Evolutionary conservation across 176 grass and related monocot genomes (phyloP).

Genomic region (Aegilops umbellulata): DNA sequence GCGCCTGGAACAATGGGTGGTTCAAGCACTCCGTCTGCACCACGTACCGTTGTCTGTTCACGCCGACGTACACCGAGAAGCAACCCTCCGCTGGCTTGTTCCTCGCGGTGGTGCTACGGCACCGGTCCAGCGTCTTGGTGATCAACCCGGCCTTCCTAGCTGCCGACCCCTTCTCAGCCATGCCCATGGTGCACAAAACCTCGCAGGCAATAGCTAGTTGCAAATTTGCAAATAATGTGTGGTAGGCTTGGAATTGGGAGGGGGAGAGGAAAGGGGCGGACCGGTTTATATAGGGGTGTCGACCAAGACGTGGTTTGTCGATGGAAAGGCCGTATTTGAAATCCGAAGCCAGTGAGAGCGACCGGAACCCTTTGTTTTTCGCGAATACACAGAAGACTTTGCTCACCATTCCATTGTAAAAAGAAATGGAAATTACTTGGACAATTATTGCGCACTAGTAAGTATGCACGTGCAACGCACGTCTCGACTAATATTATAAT

Average conservation of each 20-base stretch:
- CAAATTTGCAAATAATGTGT: background rate
- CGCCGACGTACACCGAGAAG: slow-evolving; percentile 48
- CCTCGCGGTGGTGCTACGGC: slow-evolving; percentile 13
- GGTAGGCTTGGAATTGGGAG: background rate
- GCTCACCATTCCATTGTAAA: background rate
- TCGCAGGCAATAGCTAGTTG: background rate
- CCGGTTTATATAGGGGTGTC: background rate
- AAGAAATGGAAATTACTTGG: background rate
- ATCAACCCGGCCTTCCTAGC: slow-evolving; percentile 24
- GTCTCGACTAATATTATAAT: too few species aligned
- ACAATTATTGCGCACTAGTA: slow-evolving; percentile 19
- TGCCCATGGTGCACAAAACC: background rate
- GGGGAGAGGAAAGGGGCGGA: background rate
- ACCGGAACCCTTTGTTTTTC: background rate
- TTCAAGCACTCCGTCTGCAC: slow-evolving; percentile 47
- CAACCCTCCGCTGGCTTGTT: slow-evolving; percentile 15
- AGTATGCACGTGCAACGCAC: too few species aligned
- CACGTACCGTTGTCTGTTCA: slow-evolving; percentile 30
- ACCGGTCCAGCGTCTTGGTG: slow-evolving; percentile 48
- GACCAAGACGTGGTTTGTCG: background rate
- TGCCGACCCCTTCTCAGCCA: slow-evolving; percentile 5
- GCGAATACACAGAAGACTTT: background rate
- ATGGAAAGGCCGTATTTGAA: background rate
- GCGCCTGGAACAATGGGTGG: slow-evolving; percentile 47
- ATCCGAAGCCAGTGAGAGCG: slow-evolving; percentile 1